These are phyloP conservation scores for Sicyos edulis DNA, from an alignment of 306 rosid species.

Conservation along the genomic window DNA sequence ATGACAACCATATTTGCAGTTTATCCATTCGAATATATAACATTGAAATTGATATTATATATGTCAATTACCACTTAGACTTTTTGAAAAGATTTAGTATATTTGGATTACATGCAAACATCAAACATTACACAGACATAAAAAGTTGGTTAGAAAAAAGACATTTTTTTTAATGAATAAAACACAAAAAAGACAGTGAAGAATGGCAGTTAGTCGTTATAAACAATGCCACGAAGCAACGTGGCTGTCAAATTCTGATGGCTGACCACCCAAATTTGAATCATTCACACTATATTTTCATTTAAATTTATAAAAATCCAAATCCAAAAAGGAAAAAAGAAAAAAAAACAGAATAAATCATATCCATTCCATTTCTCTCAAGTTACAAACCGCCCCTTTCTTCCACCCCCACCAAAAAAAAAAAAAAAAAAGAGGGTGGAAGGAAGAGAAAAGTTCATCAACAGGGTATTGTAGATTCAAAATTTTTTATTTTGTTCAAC, in stretches of 20 bases:
- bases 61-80: too few species aligned
- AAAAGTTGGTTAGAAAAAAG: neutral
- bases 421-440: neutral
- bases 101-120: neutral
- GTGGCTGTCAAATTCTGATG: neutral
- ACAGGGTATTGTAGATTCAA: neutral
- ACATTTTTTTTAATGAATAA: neutral
- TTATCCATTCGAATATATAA: too few species aligned
- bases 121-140: neutral
- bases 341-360: too few species aligned
- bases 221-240: conserved; percentile 1
- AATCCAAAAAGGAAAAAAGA: too few species aligned
- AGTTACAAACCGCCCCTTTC: neutral
- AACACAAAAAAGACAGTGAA: neutral
- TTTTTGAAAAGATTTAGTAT: too few species aligned
- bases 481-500: neutral
- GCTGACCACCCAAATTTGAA: too few species aligned
- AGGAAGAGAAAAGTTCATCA: neutral
- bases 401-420: neutral
- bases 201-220: conserved; percentile 1
- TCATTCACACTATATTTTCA: too few species aligned
- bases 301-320: too few species aligned
- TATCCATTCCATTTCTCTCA: too few species aligned
- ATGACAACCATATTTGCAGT: too few species aligned
- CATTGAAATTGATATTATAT: too few species aligned